Evolutionary conservation across 306 rosid species (phyloP).

Genomic region (Quercus ilex): DNA sequence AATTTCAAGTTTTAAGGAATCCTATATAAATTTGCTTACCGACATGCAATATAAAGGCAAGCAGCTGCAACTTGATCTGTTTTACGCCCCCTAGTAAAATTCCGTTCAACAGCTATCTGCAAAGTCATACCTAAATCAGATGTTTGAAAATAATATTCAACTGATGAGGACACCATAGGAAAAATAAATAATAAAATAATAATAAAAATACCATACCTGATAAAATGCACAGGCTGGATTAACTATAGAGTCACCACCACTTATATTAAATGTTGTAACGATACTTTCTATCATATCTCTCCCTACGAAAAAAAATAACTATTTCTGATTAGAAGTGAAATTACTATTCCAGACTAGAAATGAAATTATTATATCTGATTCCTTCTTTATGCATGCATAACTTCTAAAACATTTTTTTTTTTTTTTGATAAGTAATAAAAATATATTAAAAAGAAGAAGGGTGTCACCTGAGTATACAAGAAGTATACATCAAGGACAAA

Average conservation of each 20-base stretch:
- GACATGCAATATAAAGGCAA: conserved; percentile 81
- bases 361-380: too few relatives aligned
- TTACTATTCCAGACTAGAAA: too few relatives aligned
- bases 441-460: too few relatives aligned
- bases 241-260: conserved; percentile 21
- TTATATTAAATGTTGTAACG: conserved; percentile 5
- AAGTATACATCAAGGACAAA: too few relatives aligned
- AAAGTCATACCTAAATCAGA: conserved; percentile 14
- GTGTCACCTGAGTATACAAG: too few relatives aligned
- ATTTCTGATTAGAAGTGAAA: not conserved
- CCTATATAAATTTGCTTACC: conserved; percentile 35
- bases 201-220: not conserved
- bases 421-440: too few relatives aligned
- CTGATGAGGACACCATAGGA: not conserved
- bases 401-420: too few relatives aligned
- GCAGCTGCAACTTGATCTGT: conserved; percentile 72
- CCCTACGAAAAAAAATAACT: not conserved
- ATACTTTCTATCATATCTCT: conserved; percentile 19
- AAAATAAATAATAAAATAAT: not conserved
- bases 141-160: conserved; percentile 7
- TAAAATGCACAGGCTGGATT: conserved; percentile 22
- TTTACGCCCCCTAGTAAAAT: conserved; percentile 76
- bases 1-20: not conserved
- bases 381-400: too few relatives aligned
- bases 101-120: conserved; percentile 69